Percentiles rank a stretch among this genome's conserved stretches.
phyloP scores from a whole-genome alignment of 768 basidiomycete genomes.

The Jaapia argillacea region DNA sequence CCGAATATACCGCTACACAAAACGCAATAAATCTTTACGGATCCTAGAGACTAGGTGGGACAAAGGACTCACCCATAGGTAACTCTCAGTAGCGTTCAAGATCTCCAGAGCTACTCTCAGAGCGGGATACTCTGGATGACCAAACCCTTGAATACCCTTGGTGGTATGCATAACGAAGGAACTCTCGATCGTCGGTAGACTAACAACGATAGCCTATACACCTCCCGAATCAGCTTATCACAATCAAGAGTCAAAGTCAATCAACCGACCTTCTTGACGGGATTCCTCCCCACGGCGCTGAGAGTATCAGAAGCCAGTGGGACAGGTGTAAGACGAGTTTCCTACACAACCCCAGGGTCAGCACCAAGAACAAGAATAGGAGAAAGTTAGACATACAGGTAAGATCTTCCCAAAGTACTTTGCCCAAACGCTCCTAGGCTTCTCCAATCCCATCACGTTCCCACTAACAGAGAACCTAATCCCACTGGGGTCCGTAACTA shows the following conservation, averaged over 20 bases:
- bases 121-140: conserved; percentile 79
- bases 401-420: conserved; percentile 56
- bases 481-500: conserved; percentile 77
- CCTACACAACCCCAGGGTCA: conserved; percentile 21
- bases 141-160: conserved; percentile 70
- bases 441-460: conserved; percentile 56
- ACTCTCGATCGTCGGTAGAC: conserved; percentile 91
- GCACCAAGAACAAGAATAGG: background rate
- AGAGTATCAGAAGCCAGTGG: conserved; percentile 60
- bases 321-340: conserved; percentile 51
- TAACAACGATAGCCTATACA: conserved; percentile 69
- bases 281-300: conserved; percentile 63
- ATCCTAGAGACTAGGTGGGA: too few species aligned
- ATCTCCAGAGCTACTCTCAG: conserved; percentile 78
- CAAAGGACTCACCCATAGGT: conserved; percentile 63
- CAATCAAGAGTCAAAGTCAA: conserved; percentile 6
- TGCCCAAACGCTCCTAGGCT: conserved; percentile 67
- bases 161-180: conserved; percentile 74
- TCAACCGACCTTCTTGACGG: conserved; percentile 49
- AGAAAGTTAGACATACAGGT: conserved; percentile 32
- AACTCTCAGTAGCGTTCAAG: conserved; percentile 89
- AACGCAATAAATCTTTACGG: too few species aligned
- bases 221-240: background rate
- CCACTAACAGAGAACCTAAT: conserved; percentile 90
- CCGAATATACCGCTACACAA: conserved; percentile 73